These are phyloP conservation scores for Echites panduratus DNA, from an alignment of 257 asterid genomes.

Conservation along the genomic window DNA sequence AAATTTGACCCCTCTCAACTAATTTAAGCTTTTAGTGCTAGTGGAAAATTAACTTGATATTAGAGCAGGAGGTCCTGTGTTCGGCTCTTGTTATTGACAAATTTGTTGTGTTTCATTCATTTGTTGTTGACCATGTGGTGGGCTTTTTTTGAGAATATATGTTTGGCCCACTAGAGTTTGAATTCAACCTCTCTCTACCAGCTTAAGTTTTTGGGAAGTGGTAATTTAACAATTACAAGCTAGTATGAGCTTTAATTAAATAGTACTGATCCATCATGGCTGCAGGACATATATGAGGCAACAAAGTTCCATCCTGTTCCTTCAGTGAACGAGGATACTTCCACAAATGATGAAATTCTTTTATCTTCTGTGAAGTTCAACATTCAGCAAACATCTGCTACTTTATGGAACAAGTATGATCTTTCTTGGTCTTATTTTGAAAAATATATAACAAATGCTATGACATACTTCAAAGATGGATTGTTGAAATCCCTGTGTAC, in stretches of 20 bases:
- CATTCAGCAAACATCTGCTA: constrained; percentile 48
- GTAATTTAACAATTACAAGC: neutral
- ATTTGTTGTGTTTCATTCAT: neutral
- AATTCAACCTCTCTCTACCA: too few species aligned
- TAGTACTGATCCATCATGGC: constrained; percentile 10
- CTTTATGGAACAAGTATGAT: constrained; percentile 59
- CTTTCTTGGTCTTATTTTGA: neutral
- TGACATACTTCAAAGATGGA: neutral
- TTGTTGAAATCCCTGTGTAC: neutral
- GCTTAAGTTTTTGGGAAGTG: too few species aligned
- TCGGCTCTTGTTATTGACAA: too few species aligned
- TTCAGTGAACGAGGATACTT: constrained; percentile 46
- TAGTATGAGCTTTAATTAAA: neutral
- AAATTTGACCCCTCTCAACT: too few species aligned
- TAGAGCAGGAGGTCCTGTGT: neutral
- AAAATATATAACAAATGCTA: neutral
- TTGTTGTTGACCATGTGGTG: neutral
- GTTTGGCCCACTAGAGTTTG: neutral
- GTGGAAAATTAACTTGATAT: too few species aligned
- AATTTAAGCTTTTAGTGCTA: too few species aligned
- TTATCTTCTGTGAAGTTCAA: constrained; percentile 60
- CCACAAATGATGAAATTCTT: constrained; percentile 47
- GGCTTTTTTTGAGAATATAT: neutral
- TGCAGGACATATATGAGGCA: constrained; percentile 94
- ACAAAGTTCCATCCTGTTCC: constrained; percentile 79